phyloP scores from a whole-genome alignment of 2,329 filamentous ascomycete genomes.

The Xylariomycetidae sp. region DNA sequence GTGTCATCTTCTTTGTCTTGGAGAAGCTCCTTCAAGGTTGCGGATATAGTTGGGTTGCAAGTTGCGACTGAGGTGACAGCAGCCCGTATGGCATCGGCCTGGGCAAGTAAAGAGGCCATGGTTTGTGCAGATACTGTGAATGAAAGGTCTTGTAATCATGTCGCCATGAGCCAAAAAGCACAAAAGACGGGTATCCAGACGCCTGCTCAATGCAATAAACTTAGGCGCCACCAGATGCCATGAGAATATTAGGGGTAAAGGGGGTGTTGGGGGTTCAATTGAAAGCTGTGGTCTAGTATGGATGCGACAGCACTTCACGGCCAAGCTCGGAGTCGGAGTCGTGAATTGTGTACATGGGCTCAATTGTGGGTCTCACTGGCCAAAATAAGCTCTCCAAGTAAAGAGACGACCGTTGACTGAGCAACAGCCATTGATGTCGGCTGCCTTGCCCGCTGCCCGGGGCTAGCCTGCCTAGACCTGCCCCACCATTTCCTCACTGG shows the following conservation, averaged over 20 bases:
- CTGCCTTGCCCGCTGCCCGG: too few relatives aligned
- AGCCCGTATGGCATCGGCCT: slow-evolving; percentile 45
- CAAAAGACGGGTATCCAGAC: slow-evolving; percentile 14
- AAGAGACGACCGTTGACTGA: too few relatives aligned
- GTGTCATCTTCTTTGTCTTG: slow-evolving; percentile 21
- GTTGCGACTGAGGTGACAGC: slow-evolving; percentile 47
- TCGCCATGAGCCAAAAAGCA: slow-evolving; percentile 18
- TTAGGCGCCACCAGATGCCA: slow-evolving; percentile 10
- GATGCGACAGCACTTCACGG: not conserved
- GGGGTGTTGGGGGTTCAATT: slow-evolving; percentile 3
- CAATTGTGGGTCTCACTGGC: too few relatives aligned
- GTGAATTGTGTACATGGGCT: too few relatives aligned
- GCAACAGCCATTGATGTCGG: too few relatives aligned
- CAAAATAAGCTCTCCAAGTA: too few relatives aligned
- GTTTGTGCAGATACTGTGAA: slow-evolving; percentile 12
- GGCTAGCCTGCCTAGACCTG: too few relatives aligned
- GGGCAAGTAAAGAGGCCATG: slow-evolving; percentile 39
- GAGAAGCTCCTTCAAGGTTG: slow-evolving; percentile 42
- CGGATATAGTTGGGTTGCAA: slow-evolving; percentile 45
- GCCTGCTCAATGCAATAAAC: slow-evolving; percentile 12
- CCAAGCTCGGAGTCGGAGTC: too few relatives aligned
- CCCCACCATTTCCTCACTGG: too few relatives aligned
- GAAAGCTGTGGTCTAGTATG: not conserved
- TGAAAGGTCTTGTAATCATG: slow-evolving; percentile 22
- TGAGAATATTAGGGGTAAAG: slow-evolving; percentile 7